Conservation (phyloP, 2,329 filamentous ascomycete species). For the Grosmannia penicillata region DNA sequence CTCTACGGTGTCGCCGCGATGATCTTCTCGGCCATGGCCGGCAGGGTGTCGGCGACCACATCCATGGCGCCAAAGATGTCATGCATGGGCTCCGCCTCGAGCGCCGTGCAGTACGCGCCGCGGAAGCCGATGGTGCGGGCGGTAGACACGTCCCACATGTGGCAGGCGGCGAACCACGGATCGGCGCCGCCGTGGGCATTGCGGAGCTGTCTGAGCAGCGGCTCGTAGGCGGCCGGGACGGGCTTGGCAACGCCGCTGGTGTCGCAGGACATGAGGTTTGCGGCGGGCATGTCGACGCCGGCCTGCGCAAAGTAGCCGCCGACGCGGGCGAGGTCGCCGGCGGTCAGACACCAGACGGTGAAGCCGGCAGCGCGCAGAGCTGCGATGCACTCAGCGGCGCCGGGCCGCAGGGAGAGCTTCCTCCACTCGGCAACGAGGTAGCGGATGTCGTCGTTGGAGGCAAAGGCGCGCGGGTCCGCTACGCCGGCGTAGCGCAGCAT, state of each 20-base stretch:
- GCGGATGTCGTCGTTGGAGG: slow-evolving; percentile 23
- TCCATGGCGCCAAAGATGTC: slow-evolving; percentile 35
- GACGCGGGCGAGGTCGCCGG: slow-evolving; percentile 30
- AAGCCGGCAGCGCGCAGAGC: slow-evolving; percentile 28
- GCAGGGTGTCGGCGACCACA: slow-evolving; percentile 27
- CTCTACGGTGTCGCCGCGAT: slow-evolving; percentile 8
- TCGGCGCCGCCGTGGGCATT: slow-evolving; percentile 2
- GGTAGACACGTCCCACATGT: slow-evolving; percentile 41
- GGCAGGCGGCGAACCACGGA: slow-evolving; percentile 38
- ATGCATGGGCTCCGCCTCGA: slow-evolving; percentile 32
- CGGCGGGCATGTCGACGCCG: slow-evolving; percentile 29
- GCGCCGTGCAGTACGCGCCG: slow-evolving; percentile 34
- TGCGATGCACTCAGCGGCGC: slow-evolving; percentile 22
- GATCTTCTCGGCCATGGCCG: slow-evolving; percentile 27
- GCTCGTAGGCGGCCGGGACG: slow-evolving; percentile 26
- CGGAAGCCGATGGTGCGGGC: slow-evolving; percentile 27
- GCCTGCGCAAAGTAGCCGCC: slow-evolving; percentile 30
- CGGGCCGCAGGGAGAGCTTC: slow-evolving; percentile 18
- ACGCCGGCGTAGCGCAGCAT: slow-evolving; percentile 25
- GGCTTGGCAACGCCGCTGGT: slow-evolving; percentile 30
- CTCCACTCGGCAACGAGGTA: slow-evolving; percentile 20
- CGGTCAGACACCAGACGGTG: slow-evolving; percentile 35
- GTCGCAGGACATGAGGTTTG: slow-evolving; percentile 34
- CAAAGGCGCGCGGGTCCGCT: slow-evolving; percentile 20
- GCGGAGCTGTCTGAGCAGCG: slow-evolving; percentile 20